Evolutionary conservation across 768 basidiomycete genomes (phyloP).

Genomic region (Erythrobasidium yunnanense): DNA sequence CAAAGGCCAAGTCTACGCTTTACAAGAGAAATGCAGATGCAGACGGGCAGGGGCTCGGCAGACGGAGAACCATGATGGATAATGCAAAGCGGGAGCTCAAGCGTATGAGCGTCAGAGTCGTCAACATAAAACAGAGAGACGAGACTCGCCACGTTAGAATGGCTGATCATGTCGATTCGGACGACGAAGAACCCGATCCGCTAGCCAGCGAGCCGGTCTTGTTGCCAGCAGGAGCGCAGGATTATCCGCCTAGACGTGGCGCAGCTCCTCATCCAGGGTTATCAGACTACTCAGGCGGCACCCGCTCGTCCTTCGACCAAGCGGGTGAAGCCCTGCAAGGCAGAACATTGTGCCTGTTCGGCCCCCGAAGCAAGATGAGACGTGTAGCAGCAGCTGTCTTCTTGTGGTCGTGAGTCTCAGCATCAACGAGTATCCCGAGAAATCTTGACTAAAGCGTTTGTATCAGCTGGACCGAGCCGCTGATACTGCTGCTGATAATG

Average conservation of each 20-base stretch:
- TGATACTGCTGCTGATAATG: constrained; percentile 71
- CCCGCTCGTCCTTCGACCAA: background rate
- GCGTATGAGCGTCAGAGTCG: constrained; percentile 66
- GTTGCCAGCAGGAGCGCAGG: too few species aligned
- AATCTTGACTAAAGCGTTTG: too few species aligned
- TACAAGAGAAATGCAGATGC: background rate
- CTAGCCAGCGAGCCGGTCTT: background rate
- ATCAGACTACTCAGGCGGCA: too few species aligned
- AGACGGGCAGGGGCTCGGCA: background rate
- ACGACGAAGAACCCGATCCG: background rate
- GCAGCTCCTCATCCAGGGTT: too few species aligned
- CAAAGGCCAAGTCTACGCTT: background rate
- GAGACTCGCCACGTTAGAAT: constrained; percentile 6
- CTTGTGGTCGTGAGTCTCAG: constrained; percentile 55
- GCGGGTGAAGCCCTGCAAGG: constrained; percentile 53
- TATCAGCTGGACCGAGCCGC: constrained; percentile 63
- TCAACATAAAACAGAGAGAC: constrained; percentile 54
- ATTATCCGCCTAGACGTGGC: too few species aligned
- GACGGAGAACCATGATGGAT: background rate
- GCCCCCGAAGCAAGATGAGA: constrained; percentile 57
- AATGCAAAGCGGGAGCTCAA: constrained; percentile 27
- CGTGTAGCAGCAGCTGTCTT: constrained; percentile 58
- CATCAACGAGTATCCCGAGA: too few species aligned
- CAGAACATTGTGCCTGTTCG: constrained; percentile 64
- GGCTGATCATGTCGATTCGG: background rate